phyloP scores from a whole-genome alignment of 2,329 filamentous ascomycete genomes.

The Parastagonospora avenae region DNA sequence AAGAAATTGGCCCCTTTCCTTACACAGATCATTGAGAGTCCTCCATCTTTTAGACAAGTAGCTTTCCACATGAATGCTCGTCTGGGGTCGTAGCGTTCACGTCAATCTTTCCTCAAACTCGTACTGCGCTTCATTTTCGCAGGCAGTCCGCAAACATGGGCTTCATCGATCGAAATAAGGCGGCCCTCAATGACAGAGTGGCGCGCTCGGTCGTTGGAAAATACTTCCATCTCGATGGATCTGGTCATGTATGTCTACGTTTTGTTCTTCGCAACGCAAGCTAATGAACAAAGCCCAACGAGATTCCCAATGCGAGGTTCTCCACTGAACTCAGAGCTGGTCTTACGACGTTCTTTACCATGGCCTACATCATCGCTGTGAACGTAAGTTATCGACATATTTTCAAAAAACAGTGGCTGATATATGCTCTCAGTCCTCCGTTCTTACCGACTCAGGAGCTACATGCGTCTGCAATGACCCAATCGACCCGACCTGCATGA shows the following conservation, averaged over 20 bases:
- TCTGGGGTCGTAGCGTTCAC: background rate
- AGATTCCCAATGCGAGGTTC: slow-evolving; percentile 76
- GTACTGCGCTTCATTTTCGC: background rate
- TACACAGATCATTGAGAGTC: background rate
- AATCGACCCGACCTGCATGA: slow-evolving; percentile 57
- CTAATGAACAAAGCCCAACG: slow-evolving; percentile 59
- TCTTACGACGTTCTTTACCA: slow-evolving; percentile 68
- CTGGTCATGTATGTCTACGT: slow-evolving; percentile 72
- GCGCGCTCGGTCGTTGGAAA: slow-evolving; percentile 41
- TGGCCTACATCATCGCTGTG: slow-evolving; percentile 66
- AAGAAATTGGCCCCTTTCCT: background rate
- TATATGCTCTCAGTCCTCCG: slow-evolving; percentile 48
- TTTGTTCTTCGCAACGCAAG: background rate
- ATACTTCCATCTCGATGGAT: slow-evolving; percentile 78
- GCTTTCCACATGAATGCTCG: slow-evolving; percentile 1
- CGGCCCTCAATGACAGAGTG: slow-evolving; percentile 37
- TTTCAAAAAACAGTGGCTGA: slow-evolving; percentile 7
- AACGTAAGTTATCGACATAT: slow-evolving; percentile 55
- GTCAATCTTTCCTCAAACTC: background rate
- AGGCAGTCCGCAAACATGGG: slow-evolving; percentile 13
- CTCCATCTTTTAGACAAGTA: background rate
- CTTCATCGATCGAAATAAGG: slow-evolving; percentile 24
- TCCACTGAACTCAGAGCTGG: slow-evolving; percentile 84
- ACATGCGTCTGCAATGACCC: slow-evolving; percentile 73
- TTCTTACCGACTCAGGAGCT: slow-evolving; percentile 73